Evolutionary conservation across 148 eudicot genomes (phyloP), one percentile per base, ranked within the genome.

Genomic region (Vaccinium macrocarpon): DNA sequence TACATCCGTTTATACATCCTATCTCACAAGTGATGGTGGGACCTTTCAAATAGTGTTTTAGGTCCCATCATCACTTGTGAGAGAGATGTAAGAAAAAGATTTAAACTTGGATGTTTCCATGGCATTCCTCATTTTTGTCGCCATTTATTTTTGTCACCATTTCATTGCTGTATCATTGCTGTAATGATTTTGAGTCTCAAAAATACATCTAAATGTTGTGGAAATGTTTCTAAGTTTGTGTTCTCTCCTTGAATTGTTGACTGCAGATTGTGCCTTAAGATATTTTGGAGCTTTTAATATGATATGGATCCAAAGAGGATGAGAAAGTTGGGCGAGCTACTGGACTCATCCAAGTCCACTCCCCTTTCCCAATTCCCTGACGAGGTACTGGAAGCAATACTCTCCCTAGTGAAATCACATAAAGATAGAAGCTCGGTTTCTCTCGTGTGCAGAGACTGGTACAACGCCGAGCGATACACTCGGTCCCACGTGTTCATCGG

Each of bases 401-500:
- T 95, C 23, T 83, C 92, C 42, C 87, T 95, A 48, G n/a, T 95
- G 18, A 86, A 84, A 14, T 91, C 90, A 10, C 87, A 84, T 82
- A 92, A 88, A 83, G 97, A 95, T 82, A 86, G 95, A 72, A 92
- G 90, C 77, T 86, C 94, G 71, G 88, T 91, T 11, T 95, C 98
- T 21, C 90, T 94, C 19, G 98, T 95, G 11, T 93, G 95, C 87
- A 95, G 86, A 89, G 92, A 94, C 55, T 95, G 97, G 97, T 95
- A 94, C 85, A 84, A 92, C 66, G 94, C 93, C 51, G 98, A 95
- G 83, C 87, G 97, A 70, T 94, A 92, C 91, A 89, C 93, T 71
- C 89, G 98, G 85, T 88, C 84, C 48, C 92, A 84, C 78, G 90
- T 95, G 1, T 95, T 90, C 79, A 93, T 95, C 29, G 95, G 94